Evolutionary conservation across 2,329 filamentous ascomycete species (phyloP).

Genomic region (Paracoccidioides lutzii): DNA sequence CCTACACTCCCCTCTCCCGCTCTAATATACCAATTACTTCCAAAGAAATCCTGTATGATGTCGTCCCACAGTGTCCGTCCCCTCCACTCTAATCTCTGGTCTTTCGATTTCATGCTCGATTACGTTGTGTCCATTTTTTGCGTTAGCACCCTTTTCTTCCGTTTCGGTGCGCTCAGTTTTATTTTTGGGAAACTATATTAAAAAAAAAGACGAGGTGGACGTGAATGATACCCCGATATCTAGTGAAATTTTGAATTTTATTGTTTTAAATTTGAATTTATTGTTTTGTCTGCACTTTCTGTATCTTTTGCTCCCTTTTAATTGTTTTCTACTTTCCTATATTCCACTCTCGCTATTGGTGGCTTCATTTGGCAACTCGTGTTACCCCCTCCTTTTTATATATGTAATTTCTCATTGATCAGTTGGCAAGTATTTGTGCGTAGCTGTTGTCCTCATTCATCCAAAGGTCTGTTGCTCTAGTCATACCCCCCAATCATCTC

Average conservation of each 20-base stretch:
- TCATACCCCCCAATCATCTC: no score
- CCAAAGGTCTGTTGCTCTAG: no score
- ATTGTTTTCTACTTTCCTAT: background rate
- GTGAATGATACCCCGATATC: conserved; percentile 15
- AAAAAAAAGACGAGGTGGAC: conserved; percentile 11
- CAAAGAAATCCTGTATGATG: conserved; percentile 1
- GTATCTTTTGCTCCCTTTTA: background rate
- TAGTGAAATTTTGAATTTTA: conserved; percentile 3
- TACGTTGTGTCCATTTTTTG: background rate
- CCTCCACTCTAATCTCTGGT: background rate
- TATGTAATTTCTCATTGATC: background rate
- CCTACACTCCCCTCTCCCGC: background rate
- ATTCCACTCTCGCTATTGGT: background rate
- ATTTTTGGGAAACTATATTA: conserved; percentile 9
- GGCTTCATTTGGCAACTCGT: no score
- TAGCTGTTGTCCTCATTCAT: no score
- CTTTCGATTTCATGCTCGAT: conserved; percentile 1
- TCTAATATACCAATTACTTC: background rate
- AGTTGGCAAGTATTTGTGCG: no score
- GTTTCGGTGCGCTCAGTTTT: conserved; percentile 3
- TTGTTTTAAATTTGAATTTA: background rate
- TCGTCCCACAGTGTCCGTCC: background rate
- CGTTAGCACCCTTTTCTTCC: background rate
- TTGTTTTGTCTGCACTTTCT: background rate
- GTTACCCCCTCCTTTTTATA: background rate